phyloP scores from a whole-genome alignment of 352 stramenopile genomes.

The Peronospora destructor region DNA sequence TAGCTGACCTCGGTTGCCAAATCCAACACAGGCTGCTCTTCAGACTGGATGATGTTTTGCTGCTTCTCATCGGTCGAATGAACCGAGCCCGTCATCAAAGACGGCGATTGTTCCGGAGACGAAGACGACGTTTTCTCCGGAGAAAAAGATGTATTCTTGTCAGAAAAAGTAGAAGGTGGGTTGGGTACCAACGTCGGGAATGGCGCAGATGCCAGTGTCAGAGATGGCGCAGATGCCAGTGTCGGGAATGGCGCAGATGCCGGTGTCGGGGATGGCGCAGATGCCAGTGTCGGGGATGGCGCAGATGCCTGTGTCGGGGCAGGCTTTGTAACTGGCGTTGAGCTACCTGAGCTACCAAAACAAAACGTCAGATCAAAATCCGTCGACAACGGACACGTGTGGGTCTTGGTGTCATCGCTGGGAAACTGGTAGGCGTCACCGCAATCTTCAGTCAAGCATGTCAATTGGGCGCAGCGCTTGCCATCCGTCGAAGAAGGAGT shows the following conservation, averaged over 20 bases:
- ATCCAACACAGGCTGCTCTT: slow-evolving; percentile 9
- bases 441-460: slow-evolving; percentile 48
- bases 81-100: slow-evolving; percentile 1
- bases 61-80: slow-evolving; percentile 12
- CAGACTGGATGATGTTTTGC: slow-evolving; percentile 2
- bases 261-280: too few relatives aligned
- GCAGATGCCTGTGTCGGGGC: slow-evolving; percentile 18
- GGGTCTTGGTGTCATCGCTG: slow-evolving; percentile 69
- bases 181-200: too few relatives aligned
- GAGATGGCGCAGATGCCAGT: too few relatives aligned
- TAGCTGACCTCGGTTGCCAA: slow-evolving; percentile 14
- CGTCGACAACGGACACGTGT: slow-evolving; percentile 37
- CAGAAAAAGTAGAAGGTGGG: too few relatives aligned
- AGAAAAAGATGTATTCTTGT: too few relatives aligned
- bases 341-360: slow-evolving; percentile 32
- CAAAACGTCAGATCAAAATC: slow-evolving; percentile 66
- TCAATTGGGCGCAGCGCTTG: slow-evolving; percentile 40
- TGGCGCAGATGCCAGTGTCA: too few relatives aligned
- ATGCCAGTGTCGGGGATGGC: too few relatives aligned
- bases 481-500: slow-evolving; percentile 28
- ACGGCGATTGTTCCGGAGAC: slow-evolving; percentile 6
- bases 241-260: too few relatives aligned
- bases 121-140: slow-evolving; percentile 11
- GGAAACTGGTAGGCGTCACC: slow-evolving; percentile 56
- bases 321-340: slow-evolving; percentile 1